Base-by-base conservation (phyloP, 2,329 filamentous ascomycete genomes). In the Microthyrium microscopicum region DNA sequence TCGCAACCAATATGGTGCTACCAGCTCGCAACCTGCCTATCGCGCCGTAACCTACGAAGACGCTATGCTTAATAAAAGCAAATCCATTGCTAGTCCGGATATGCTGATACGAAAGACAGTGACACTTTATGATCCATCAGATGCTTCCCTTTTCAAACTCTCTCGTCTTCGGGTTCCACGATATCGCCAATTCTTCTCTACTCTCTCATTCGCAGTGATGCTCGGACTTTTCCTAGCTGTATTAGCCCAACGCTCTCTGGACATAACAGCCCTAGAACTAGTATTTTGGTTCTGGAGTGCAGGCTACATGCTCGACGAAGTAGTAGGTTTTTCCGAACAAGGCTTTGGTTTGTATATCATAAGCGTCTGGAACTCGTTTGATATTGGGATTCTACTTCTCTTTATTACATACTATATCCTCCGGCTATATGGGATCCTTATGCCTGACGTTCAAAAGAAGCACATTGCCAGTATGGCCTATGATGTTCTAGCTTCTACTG, bases 241-340 rank as follows among this genome's bases (percentile, higher is more conserved):
- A 7, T 66, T 94, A 3, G 61, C 70, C 8, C 62, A 80, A 48
- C 70, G 81, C 38, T 87, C 82, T 3, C 67, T 76, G 34, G 68
- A 75, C 33, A 93, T 95, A 46, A 92, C 83, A 1, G 70, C 70
- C 0, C 60, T 94, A 7, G 87, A 95, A 52, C 62, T 94, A 12
- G 53, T 93, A 9, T 94, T 95, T 56, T 95, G 87, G 87, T 82
- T 94, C 53, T 95, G 87, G 85, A 92, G 83, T 49, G 82, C 83
- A 18, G 87, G 87, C 1, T 94, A 91, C 54, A 92, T 94, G 83
- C 70, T 94, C 20, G 87, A 94, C 47, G 87, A 94, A 55, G 69
- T 95, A 16, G 84, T 94, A 13, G 85, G 85, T 8, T 94, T 94
- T 62, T 93, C 85, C 43, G 87, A 95, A 53, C 84, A 94, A 55